Base-by-base conservation (phyloP, 2,329 filamentous ascomycete species). In the Trichoderma simmonsii region DNA sequence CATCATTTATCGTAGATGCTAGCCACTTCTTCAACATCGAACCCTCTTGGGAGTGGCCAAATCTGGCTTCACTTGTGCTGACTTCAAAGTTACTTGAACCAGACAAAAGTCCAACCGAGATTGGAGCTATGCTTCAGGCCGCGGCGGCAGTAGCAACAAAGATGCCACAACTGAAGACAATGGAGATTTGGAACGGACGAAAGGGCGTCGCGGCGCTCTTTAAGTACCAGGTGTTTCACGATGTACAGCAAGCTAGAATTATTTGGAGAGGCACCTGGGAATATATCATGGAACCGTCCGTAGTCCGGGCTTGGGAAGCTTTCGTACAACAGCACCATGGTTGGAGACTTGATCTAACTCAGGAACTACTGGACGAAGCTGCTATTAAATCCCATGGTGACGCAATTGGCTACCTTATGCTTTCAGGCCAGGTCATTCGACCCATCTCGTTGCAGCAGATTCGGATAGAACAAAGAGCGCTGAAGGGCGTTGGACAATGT, bases 171-270 rank as follows among this genome's bases (percentile, higher is more conserved):
- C 75, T 80, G 28, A 36, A 77, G 65, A 78, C 73, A 36, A 76
- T 81, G 77, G 78, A 81, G 62, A 75, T 81, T 57, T 81, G 78
- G 80, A 80, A 81, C 70, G 78, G 78, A 15, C 62, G 71, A 72
- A 28, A 65, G 56, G 74, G 74, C 2, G 12, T 77, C 62, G 76
- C 76, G 3, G 73, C 73, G 69, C 73, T 79, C 28, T 79, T 79
- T 14, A 72, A 73, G 30, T 78, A 75, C 69, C 64, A 75, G 34
- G 68, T 28, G 11, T 65, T 18, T 30, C 26, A 51, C 18, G 32
- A 65, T 32, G 15, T 26, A 60, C 63, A 66, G 62, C 57, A 72
- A 9, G 72, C 73, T 48, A 61, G 56, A 34, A 73, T 76, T 24
- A 75, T 64, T 12, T 74, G 72, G 62, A 71, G 73, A 71, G 71